Conservation (phyloP, 371 early-diverging fungal species). For the Basidiobolus meristosporus region DNA sequence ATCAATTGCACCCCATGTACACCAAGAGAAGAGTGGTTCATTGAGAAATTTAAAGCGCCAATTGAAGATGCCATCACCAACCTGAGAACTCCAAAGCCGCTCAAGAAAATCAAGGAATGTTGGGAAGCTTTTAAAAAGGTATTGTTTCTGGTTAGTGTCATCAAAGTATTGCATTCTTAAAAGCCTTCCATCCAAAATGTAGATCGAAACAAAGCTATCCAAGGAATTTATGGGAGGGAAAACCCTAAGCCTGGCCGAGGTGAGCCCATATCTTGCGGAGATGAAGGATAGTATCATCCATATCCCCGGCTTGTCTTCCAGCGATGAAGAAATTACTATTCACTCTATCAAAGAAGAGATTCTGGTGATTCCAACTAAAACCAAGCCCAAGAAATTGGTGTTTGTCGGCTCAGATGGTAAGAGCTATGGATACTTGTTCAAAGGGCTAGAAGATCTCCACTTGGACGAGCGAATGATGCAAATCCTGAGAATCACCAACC, state of each 20-base stretch:
- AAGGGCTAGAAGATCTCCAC: conserved; percentile 85
- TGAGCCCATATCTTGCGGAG: conserved; percentile 39
- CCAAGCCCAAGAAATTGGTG: conserved; percentile 74
- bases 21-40: conserved; percentile 49
- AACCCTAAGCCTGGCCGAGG: conserved; percentile 22
- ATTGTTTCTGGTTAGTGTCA: background rate
- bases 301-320: conserved; percentile 30
- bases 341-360: conserved; percentile 34
- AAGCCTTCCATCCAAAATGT: background rate
- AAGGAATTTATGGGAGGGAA: conserved; percentile 35
- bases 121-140: conserved; percentile 40
- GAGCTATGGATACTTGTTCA: conserved; percentile 61
- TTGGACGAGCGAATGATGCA: conserved; percentile 97
- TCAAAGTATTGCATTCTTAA: background rate
- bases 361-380: conserved; percentile 60
- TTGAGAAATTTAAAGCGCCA: conserved; percentile 20
- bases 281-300: conserved; percentile 26
- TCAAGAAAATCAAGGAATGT: conserved; percentile 24
- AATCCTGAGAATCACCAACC: conserved; percentile 81
- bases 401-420: conserved; percentile 56
- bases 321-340: conserved; percentile 14
- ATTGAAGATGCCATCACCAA: conserved; percentile 22
- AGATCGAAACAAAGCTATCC: conserved; percentile 24
- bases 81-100: conserved; percentile 25
- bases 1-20: conserved; percentile 12